Percentiles rank a stretch among this genome's conserved stretches.
These are phyloP conservation scores for Monilinia fructicola DNA, from an alignment of 2,329 filamentous ascomycete species.

Conservation along the genomic window DNA sequence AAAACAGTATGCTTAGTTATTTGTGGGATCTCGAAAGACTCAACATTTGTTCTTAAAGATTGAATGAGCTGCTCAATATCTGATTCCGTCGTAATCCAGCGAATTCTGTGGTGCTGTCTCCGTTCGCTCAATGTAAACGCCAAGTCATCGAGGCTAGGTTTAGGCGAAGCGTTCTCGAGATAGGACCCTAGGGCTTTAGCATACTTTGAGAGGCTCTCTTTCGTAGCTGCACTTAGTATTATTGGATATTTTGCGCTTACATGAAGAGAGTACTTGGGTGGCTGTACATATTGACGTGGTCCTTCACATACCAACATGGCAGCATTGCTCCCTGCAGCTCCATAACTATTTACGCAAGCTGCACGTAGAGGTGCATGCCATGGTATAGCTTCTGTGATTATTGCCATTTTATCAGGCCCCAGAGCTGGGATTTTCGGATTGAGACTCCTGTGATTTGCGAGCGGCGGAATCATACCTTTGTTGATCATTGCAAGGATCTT, in stretches of 20 bases:
- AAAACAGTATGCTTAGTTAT: conserved; percentile 40
- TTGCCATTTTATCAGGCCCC: conserved; percentile 3
- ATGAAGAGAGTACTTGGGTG: neutral
- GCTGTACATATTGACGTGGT: neutral
- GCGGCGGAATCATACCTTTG: conserved; percentile 44
- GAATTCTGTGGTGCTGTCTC: neutral
- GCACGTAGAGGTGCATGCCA: neutral
- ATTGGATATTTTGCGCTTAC: neutral
- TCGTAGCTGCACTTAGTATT: neutral
- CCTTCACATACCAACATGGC: conserved; percentile 27
- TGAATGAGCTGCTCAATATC: neutral
- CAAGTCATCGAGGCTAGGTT: neutral
- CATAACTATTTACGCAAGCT: conserved; percentile 34
- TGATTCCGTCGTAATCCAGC: neutral
- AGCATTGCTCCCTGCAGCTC: conserved; percentile 33
- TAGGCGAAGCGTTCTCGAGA: neutral
- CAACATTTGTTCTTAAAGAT: neutral
- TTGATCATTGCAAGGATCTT: conserved; percentile 45
- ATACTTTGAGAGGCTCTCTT: neutral
- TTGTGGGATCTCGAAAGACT: neutral
- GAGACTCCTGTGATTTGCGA: conserved; percentile 42
- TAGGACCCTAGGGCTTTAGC: neutral
- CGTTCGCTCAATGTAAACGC: conserved; percentile 10
- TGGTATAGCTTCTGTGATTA: neutral
- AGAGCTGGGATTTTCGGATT: conserved; percentile 36